A percentile compares a stretch with the other conserved stretches of the same genome.
Conservation (phyloP, 2,329 filamentous ascomycete species). For the Diaporthe amygdali region DNA sequence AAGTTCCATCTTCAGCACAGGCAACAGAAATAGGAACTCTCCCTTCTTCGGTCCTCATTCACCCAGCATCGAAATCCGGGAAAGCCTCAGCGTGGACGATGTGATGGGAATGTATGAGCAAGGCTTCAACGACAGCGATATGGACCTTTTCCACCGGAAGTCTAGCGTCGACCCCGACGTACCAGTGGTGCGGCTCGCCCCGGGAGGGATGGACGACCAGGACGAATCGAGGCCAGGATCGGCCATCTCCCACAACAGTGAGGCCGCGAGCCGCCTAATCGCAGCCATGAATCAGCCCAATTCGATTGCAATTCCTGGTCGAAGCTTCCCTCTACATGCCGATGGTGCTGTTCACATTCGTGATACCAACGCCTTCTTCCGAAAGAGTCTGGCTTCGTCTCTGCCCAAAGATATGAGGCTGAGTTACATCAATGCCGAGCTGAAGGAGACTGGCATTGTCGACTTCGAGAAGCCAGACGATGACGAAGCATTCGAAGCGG, state of each 20-base stretch:
- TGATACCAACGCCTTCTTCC: constrained; percentile 46
- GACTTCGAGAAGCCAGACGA: constrained; percentile 29
- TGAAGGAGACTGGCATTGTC: constrained; percentile 23
- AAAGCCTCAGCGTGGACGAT: constrained; percentile 68
- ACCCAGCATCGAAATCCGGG: constrained; percentile 32
- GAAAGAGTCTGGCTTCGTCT: constrained; percentile 39
- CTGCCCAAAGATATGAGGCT: constrained; percentile 40
- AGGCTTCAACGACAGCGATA: constrained; percentile 60
- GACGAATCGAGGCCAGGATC: constrained; percentile 41
- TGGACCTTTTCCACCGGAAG: constrained; percentile 43
- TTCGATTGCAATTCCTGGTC: constrained; percentile 30
- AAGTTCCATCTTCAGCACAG: constrained; percentile 66
- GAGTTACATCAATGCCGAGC: constrained; percentile 32
- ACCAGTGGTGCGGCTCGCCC: constrained; percentile 16
- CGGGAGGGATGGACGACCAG: constrained; percentile 17
- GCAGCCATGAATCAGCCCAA: constrained; percentile 46
- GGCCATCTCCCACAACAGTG: constrained; percentile 43
- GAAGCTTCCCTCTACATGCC: constrained; percentile 34
- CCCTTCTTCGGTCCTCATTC: constrained; percentile 26
- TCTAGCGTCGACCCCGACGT: constrained; percentile 24
- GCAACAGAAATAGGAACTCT: constrained; percentile 29
- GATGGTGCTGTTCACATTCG: constrained; percentile 38
- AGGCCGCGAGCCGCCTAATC: constrained; percentile 42
- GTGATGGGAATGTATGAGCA: constrained; percentile 74
- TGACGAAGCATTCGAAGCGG: constrained; percentile 38